These are phyloP conservation scores for Linum usitatissimum DNA, from an alignment of 345 rosid species.

Conservation along the genomic window DNA sequence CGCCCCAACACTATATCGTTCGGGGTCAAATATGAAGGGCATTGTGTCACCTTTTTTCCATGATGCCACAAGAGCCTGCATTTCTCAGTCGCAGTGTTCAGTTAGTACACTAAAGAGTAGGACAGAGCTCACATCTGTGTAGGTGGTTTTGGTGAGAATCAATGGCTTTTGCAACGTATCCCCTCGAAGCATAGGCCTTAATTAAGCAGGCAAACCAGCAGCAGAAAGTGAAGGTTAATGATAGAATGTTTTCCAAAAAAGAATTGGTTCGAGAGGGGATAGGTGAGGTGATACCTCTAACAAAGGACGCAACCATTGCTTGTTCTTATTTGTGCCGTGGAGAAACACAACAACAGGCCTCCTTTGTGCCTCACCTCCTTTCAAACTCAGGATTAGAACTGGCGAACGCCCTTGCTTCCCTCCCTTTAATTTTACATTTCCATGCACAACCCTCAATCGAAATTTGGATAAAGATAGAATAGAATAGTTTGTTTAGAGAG, in stretches of 20 bases:
- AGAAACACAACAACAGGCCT: constrained; percentile 78
- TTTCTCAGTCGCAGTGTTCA: constrained; percentile 9
- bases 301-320: constrained; percentile 84
- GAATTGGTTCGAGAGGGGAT: no score
- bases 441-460: neutral
- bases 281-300: constrained; percentile 43
- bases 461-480: neutral
- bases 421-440: constrained; percentile 23
- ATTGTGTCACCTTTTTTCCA: constrained; percentile 77
- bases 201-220: constrained; percentile 11
- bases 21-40: constrained; percentile 91
- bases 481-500: neutral
- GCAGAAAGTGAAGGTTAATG: neutral
- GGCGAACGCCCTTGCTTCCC: constrained; percentile 72
- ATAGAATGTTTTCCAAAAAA: neutral
- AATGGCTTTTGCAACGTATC: constrained; percentile 61
- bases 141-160: constrained; percentile 67
- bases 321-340: constrained; percentile 65
- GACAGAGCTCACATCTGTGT: constrained; percentile 53
- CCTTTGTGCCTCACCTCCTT: constrained; percentile 23
- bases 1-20: no score
- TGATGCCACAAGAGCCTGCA: constrained; percentile 80
- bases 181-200: constrained; percentile 85
- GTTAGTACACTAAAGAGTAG: constrained; percentile 6
- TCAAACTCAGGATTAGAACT: constrained; percentile 53